Base-by-base conservation (phyloP, 805 yeast species). In the Candida bentonensis region DNA sequence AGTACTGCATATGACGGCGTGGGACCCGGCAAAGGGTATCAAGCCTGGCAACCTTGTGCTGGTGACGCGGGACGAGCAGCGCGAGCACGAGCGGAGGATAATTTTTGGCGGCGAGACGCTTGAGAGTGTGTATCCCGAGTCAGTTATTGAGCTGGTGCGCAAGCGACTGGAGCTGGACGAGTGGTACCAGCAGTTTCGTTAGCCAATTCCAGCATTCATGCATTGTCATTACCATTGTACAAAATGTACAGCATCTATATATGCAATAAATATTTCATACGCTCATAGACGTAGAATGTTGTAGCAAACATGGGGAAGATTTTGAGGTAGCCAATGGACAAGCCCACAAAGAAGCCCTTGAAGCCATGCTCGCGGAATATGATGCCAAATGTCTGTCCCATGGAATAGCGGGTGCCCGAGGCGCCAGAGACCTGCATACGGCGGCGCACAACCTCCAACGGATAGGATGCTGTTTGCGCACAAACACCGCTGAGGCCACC, bases 261-360 rank as follows among this genome's bases (percentile, higher is more conserved):
- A 39, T 84, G 82, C 44, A 92, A 62, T 44, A 69, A 61, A 53
- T 66, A 66, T 65, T 92, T 92, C 64, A 79, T 70, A 47, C 95
- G 70, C 63, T 89, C 98, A 63, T 92, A 92, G 28, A 89, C 96
- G 59, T 76, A 88, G 62, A 89, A 89, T 15, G 96, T 81, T 61
- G 96, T 88, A 28, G 97, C 95, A 56, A 80, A 89, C 98, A 92
- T 92, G 5, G 98, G 98, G 17, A 84, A 77, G 27, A 92, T 95
- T 62, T 92, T 92, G 53, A 92, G 74, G 61, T 87, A 92, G 0
- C 99, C 99, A 53, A 92, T 89, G 52, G 92, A 80, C 55, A 92
- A 72, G 1, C 99, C 99, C 13, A 92, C 94, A 58, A 82, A 92
- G 61, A 83, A 88, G 15, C 99, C 97, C 53, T 76, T 70, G 49